phyloP scores from a whole-genome alignment of 2,329 filamentous ascomycete species.

The Tolypocladium amazonense region DNA sequence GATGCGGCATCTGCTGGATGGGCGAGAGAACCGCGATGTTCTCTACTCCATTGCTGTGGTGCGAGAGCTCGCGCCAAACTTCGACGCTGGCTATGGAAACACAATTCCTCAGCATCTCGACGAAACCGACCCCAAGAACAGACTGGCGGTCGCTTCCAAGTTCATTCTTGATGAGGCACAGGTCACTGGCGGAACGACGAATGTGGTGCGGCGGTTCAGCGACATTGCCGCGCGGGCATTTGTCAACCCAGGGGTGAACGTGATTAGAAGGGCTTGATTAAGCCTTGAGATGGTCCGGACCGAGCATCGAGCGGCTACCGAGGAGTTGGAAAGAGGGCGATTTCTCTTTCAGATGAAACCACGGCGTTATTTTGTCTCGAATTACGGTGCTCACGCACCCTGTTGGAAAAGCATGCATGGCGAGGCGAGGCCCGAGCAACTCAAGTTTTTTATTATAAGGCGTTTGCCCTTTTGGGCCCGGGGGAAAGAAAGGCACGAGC shows the following conservation, averaged over 20 bases:
- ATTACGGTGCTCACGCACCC: background rate
- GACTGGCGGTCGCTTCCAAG: conserved; percentile 57
- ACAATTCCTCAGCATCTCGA: conserved; percentile 49
- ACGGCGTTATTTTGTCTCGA: background rate
- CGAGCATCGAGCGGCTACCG: background rate
- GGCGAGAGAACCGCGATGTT: conserved; percentile 78
- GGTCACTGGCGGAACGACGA: conserved; percentile 58
- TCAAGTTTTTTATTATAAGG: background rate
- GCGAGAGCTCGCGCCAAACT: conserved; percentile 60
- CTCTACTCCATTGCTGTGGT: conserved; percentile 81
- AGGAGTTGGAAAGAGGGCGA: background rate
- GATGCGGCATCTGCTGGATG: conserved; percentile 63
- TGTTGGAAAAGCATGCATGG: conserved; percentile 1
- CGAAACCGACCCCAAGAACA: conserved; percentile 56
- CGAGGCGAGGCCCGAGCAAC: background rate
- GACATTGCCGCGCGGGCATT: conserved; percentile 55
- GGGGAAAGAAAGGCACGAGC: background rate
- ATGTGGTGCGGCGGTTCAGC: conserved; percentile 60
- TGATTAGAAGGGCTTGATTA: conserved; percentile 19
- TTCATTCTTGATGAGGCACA: conserved; percentile 57
- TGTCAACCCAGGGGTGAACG: conserved; percentile 40
- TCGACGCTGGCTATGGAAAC: conserved; percentile 46
- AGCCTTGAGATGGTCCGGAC: background rate
- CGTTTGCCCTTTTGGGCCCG: background rate
- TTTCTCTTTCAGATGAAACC: background rate